Conservation (phyloP, 139 green algal genomes). For the Axilococcus clingmanii region DNA sequence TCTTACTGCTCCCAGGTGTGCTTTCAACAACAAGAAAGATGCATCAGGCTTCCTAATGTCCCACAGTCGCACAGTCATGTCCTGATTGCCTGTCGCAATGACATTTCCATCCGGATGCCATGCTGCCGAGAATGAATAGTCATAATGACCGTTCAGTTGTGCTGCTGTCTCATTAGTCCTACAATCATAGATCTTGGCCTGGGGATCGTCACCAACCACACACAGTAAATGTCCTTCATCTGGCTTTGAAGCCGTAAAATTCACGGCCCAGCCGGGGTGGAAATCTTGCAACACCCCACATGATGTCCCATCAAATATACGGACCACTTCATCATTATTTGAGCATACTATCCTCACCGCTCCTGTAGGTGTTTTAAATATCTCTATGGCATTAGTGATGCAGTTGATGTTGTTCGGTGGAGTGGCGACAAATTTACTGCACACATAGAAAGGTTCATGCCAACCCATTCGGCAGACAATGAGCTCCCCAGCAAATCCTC, state of each 20-base stretch:
- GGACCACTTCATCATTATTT: slow-evolving; percentile 81
- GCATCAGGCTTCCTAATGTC: slow-evolving; percentile 47
- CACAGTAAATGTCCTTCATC: slow-evolving; percentile 26
- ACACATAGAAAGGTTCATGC: neutral
- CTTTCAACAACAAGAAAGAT: slow-evolving; percentile 39
- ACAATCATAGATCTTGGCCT: slow-evolving; percentile 26
- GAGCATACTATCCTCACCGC: slow-evolving; percentile 38
- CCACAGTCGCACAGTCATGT: slow-evolving; percentile 73
- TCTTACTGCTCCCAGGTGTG: slow-evolving; percentile 59
- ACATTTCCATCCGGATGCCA: slow-evolving; percentile 78
- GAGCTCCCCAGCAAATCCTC: slow-evolving; percentile 79
- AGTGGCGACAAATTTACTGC: slow-evolving; percentile 17
- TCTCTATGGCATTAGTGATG: slow-evolving; percentile 92
- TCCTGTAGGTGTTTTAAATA: slow-evolving; percentile 32
- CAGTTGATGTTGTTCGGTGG: slow-evolving; percentile 57
- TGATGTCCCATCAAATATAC: slow-evolving; percentile 36
- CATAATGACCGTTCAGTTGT: slow-evolving; percentile 62
- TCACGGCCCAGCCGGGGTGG: slow-evolving; percentile 70
- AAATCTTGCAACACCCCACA: slow-evolving; percentile 20
- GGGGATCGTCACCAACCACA: slow-evolving; percentile 70
- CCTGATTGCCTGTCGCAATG: slow-evolving; percentile 88
- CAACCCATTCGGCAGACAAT: slow-evolving; percentile 40
- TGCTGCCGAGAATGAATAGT: slow-evolving; percentile 86
- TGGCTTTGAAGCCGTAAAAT: slow-evolving; percentile 50
- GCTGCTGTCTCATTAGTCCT: slow-evolving; percentile 10